Percentiles rank a stretch among this genome's conserved stretches.
These are phyloP conservation scores for Fusarium sp. DNA, from an alignment of 2,329 filamentous ascomycete genomes.

Conservation along the genomic window DNA sequence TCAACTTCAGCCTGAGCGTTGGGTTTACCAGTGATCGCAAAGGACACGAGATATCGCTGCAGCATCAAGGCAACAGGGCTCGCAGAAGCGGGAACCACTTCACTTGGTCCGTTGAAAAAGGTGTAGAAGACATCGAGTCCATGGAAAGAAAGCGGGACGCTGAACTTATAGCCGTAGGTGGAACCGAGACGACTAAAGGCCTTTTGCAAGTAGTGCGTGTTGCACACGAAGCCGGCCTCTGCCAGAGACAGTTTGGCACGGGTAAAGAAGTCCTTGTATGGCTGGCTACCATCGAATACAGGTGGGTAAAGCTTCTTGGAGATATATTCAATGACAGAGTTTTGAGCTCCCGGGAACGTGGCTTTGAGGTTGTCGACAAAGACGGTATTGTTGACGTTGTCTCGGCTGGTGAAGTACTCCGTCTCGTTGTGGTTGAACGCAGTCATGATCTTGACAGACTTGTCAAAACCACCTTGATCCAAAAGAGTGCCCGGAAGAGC, in stretches of 20 bases:
- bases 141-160: not conserved
- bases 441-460: not conserved
- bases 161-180: not conserved
- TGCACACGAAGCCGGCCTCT: not conserved
- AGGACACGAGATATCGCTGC: not conserved
- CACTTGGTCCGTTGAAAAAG: not conserved
- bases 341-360: not conserved
- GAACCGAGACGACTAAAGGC: not conserved
- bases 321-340: not conserved
- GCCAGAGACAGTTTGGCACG: not conserved
- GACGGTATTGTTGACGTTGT: not conserved
- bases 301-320: not conserved
- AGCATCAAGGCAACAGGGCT: not conserved
- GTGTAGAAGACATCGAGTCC: not conserved
- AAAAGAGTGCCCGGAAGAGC: not conserved
- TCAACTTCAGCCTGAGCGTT: not conserved
- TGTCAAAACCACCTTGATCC: not conserved
- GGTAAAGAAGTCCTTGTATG: not conserved
- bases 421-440: not conserved
- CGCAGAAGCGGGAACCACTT: not conserved
- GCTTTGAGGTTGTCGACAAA: not conserved
- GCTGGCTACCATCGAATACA: not conserved
- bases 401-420: not conserved
- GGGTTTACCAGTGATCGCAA: not conserved
- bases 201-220: not conserved